A percentile compares a stretch with the other conserved stretches of the same genome.
phyloP scores from a whole-genome alignment of 176 grass and related monocot genomes.

The Hsuehochloa calcarea region DNA sequence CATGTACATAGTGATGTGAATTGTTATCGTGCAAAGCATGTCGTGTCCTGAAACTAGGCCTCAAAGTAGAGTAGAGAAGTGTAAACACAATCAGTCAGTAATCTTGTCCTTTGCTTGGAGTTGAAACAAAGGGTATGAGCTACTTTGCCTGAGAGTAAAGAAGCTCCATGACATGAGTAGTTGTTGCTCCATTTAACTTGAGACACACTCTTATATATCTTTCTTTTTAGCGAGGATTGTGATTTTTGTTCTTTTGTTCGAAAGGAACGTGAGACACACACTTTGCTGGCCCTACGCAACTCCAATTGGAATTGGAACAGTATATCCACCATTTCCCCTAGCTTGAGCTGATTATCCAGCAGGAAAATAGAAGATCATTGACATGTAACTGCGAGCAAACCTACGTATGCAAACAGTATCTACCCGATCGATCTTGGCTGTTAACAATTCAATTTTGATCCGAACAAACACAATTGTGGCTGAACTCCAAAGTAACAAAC shows the following conservation, averaged over 20 bases:
- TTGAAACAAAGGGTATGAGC: slow-evolving; percentile 18
- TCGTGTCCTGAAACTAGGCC: neutral
- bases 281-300: neutral
- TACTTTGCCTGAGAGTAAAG: slow-evolving; percentile 22
- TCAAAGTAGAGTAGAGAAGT: neutral
- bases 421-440: neutral
- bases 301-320: neutral
- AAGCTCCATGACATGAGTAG: neutral
- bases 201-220: neutral
- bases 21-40: neutral
- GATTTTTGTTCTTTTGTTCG: neutral
- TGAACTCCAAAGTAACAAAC: neutral
- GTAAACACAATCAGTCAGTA: neutral
- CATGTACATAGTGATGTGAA: neutral
- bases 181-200: neutral
- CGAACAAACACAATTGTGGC: neutral
- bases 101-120: slow-evolving; percentile 20
- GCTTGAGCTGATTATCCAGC: neutral
- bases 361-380: slow-evolving; percentile 4
- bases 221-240: neutral
- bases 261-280: neutral
- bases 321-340: neutral
- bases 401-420: neutral
- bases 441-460: neutral
- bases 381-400: neutral